Conservation (phyloP, 441 rosid species). For the Gossypium schwendimanii region DNA sequence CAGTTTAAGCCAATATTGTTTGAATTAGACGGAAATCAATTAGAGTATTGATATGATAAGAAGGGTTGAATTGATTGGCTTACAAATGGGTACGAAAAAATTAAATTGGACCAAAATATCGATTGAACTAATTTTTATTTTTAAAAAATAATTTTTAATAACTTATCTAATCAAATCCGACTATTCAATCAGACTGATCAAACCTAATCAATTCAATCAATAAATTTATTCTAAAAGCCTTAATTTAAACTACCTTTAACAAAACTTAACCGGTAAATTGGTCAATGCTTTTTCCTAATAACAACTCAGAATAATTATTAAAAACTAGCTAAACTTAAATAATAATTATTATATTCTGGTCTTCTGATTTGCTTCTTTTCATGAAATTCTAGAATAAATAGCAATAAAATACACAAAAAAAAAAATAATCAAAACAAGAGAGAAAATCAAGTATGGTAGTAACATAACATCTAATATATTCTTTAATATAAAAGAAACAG, state of each 20-base stretch:
- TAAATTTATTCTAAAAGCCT: no score
- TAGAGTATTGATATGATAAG: no score
- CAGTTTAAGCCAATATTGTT: not conserved
- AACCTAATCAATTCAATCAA: no score
- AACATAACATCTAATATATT: constrained; percentile 1
- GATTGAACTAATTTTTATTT: no score
- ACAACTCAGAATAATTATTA: not conserved
- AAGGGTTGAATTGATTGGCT: no score
- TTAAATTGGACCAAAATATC: no score
- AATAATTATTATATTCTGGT: not conserved
- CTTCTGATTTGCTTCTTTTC: not conserved
- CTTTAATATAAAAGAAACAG: not conserved
- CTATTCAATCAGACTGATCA: no score
- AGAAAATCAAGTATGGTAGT: not conserved
- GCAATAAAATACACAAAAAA: not conserved
- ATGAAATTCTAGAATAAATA: not conserved
- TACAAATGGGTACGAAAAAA: no score
- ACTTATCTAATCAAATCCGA: no score
- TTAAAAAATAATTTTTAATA: no score
- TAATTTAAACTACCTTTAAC: not conserved
- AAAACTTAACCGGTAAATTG: not conserved
- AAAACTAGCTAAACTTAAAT: not conserved
- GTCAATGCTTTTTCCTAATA: not conserved
- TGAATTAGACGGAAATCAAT: no score
- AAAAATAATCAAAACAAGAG: not conserved